Evolutionary conservation across 805 yeast genomes (phyloP).

Genomic region (Starmerella sirachaensis): DNA sequence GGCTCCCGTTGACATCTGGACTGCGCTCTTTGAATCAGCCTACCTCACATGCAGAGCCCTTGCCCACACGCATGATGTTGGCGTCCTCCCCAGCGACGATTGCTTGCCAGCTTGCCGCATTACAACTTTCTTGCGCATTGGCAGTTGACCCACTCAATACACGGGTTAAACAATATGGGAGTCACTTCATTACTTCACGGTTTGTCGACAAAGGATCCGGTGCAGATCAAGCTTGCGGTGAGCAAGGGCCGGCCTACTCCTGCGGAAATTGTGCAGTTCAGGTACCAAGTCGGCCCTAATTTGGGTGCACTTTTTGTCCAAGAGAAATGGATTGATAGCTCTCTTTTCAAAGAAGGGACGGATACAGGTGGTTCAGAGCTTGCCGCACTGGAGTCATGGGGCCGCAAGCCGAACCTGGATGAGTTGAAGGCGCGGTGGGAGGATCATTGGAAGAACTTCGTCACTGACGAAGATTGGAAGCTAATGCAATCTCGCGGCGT

Average conservation of each 20-base stretch:
- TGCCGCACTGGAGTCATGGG: constrained; percentile 50
- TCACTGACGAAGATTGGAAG: constrained; percentile 63
- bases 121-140: not conserved
- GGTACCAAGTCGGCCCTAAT: constrained; percentile 68
- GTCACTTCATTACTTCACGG: constrained; percentile 21
- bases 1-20: no score
- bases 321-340: constrained; percentile 67
- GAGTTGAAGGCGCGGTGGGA: constrained; percentile 43
- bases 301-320: constrained; percentile 69
- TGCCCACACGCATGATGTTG: no score
- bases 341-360: constrained; percentile 47
- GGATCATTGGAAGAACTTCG: constrained; percentile 53
- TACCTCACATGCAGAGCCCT: not conserved
- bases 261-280: constrained; percentile 25
- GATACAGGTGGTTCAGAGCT: constrained; percentile 44
- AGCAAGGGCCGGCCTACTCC: constrained; percentile 28
- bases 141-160: not conserved
- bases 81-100: no score
- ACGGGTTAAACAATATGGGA: constrained; percentile 21
- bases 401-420: constrained; percentile 38
- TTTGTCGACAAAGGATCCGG: constrained; percentile 19
- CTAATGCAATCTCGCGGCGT: constrained; percentile 58
- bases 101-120: not conserved
- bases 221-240: constrained; percentile 25
- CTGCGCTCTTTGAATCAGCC: no score